Conservation (phyloP, 768 basidiomycete species). For the Rhizopogon vesiculosus region DNA sequence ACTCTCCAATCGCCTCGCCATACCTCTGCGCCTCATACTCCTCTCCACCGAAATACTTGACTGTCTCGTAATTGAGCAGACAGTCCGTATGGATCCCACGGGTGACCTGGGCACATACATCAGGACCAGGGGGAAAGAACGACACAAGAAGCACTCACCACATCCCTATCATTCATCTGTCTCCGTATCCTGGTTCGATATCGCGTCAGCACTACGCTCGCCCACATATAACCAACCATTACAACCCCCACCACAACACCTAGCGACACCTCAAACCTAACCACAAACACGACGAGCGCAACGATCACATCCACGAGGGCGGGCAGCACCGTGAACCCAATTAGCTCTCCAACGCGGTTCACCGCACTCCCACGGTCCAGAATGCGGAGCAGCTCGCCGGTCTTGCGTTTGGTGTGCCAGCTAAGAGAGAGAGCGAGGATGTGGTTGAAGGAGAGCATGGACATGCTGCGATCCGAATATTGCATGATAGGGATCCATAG, state of each 20-base stretch:
- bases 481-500: constrained; percentile 90
- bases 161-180: constrained; percentile 77
- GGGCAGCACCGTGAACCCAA: constrained; percentile 82
- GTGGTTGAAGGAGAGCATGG: constrained; percentile 71
- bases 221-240: constrained; percentile 57
- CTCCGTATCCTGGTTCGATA: constrained; percentile 74
- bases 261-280: constrained; percentile 62
- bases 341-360: constrained; percentile 74
- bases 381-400: constrained; percentile 56
- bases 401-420: constrained; percentile 79
- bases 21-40: constrained; percentile 73
- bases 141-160: constrained; percentile 36
- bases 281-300: constrained; percentile 62
- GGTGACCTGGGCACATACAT: constrained; percentile 42
- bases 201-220: constrained; percentile 54
- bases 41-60: constrained; percentile 89
- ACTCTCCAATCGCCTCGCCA: constrained; percentile 61
- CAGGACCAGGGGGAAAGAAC: not conserved
- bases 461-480: constrained; percentile 68
- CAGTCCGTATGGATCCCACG: constrained; percentile 83
- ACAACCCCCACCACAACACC: constrained; percentile 65
- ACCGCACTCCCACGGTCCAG: constrained; percentile 83
- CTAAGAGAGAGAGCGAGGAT: constrained; percentile 81
- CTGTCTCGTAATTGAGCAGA: constrained; percentile 77
- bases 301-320: constrained; percentile 76